These are phyloP conservation scores for Penicillium canescens DNA, from an alignment of 495 filamentous ascomycete species.

Conservation along the genomic window DNA sequence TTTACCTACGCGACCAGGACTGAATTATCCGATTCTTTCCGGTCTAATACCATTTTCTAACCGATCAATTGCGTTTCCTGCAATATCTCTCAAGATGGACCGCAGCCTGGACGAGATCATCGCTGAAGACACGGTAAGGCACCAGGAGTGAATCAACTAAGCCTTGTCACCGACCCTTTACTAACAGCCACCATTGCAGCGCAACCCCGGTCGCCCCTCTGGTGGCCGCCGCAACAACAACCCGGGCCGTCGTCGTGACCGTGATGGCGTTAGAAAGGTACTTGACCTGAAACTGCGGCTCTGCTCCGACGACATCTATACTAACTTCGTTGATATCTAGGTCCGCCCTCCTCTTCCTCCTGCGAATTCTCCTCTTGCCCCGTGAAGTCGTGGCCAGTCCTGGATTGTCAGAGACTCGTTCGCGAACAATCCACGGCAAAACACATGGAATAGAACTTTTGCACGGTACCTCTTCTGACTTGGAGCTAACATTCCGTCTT, in stretches of 20 bases:
- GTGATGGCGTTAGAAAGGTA: constrained; percentile 81
- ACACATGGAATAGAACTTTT: constrained; percentile 41
- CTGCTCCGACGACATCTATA: background rate
- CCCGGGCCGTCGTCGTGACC: constrained; percentile 60
- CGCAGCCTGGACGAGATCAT: constrained; percentile 85
- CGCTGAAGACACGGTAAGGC: constrained; percentile 71
- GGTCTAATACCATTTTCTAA: background rate
- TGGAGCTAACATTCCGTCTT: constrained; percentile 56
- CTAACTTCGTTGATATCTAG: constrained; percentile 10
- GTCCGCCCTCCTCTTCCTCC: constrained; percentile 46
- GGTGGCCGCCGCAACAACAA: constrained; percentile 57
- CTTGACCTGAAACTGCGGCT: background rate
- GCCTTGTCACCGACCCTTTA: background rate
- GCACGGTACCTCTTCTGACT: constrained; percentile 48
- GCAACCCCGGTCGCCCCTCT: constrained; percentile 37
- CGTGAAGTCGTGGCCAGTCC: constrained; percentile 38
- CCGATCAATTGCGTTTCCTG: background rate
- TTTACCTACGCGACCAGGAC: background rate
- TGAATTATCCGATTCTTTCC: background rate
- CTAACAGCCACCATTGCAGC: constrained; percentile 26
- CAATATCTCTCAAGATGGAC: constrained; percentile 58
- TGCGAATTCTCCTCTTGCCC: constrained; percentile 39
- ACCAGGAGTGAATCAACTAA: background rate
- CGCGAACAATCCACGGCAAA: constrained; percentile 32
- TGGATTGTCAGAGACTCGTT: constrained; percentile 32